Evolutionary conservation across 2,329 filamentous ascomycete genomes (phyloP), one percentile per base, ranked within the genome.

Genomic region (Colletotrichum salicis): DNA sequence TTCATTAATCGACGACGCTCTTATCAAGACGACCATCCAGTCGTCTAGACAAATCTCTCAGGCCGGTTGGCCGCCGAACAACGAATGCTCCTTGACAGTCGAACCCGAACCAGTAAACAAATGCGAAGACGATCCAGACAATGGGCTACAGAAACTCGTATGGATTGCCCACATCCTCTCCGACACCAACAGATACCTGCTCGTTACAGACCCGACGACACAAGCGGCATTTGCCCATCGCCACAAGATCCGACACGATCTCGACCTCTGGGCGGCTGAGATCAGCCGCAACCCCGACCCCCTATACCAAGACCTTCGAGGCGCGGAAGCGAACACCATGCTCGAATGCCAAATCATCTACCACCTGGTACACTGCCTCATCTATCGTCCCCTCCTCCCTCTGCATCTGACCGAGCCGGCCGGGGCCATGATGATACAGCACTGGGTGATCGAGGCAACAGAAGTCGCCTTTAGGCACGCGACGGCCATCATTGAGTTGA

Each of bases 331-430:
- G 5, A 67, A 68, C 15, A 12, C 15, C 0, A 5, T 55, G 13
- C 45, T 71, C 24, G 24, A 68, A 4, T 67, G 58, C 19, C 64
- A 58, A 3, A 15, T 68, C 1, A 37, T 58, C 27, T 57, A 68
- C 31, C 68, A 71, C 52, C 58, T 71, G 35, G 45, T 71, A 8
- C 64, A 71, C 22, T 68, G 64, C 19, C 64, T 71, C n/a, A 67
- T 71, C 19, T 59, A 71, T n/a, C 64, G 68, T 10, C 68, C 68
- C 1, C 55, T 71, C 22, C 41, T 71, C 1, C 68, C 68, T 0
- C 22, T 71, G 41, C 68, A 59, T 6, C 33, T 71, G 1, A 56
- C 41, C 37, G 64, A 71, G 35, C 54, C 69, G 5, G 51, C 65
- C 3, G 19, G 69, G 15, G 54, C 60, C n/a, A 69, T 55, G 51